Base-by-base conservation (phyloP, 2,329 filamentous ascomycete species). In the Fusarium pseudoanthophilum region DNA sequence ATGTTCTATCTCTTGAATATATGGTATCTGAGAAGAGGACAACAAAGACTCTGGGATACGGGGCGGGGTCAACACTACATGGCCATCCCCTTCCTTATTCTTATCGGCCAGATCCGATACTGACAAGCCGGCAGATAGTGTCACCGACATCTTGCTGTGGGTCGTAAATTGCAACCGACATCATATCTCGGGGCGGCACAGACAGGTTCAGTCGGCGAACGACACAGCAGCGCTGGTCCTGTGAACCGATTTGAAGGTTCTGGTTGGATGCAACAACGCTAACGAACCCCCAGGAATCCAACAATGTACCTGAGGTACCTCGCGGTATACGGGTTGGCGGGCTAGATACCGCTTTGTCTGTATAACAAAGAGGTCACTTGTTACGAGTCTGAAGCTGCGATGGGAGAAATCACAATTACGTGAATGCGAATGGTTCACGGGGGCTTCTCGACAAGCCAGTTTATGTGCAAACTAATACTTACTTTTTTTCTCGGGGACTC, bases 201-300 rank as follows among this genome's bases (percentile, higher is more conserved):
- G 60, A 71, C 69, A 68, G 64, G 71, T 69, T 75, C 69, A 61
- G 66, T 74, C 72, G 75, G 76, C 67, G 63, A 70, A 58, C 59
- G 49, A 68, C 64, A 48, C 65, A 43, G 32, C 32, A 58, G 55
- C 42, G n/a, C 53, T 73, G 74, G 70, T 72, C 75, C 68, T 73
- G 69, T 77, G 76, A 77, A 77, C 75, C 48, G 43, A 69, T 72
- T 64, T 69, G 53, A 60, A 59, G 73, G 30, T 30, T 77, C 56
- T 76, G 77, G 78, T 79, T 80, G 78, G 79, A 71, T 64, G 59
- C 61, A 37, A 56, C 49, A 66, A 77, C 78, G 74, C 77, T 78
- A 78, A 70, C 48, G 48, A 64, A 45, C 42, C 71, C 40, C 74
- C 72, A 62, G 61, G 58, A 72, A 36, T 55, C 53, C 55, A 58